Evolutionary conservation across 2,329 filamentous ascomycete genomes (phyloP), one percentile per base, ranked within the genome.

Genomic region (Paecilomyces sp.): DNA sequence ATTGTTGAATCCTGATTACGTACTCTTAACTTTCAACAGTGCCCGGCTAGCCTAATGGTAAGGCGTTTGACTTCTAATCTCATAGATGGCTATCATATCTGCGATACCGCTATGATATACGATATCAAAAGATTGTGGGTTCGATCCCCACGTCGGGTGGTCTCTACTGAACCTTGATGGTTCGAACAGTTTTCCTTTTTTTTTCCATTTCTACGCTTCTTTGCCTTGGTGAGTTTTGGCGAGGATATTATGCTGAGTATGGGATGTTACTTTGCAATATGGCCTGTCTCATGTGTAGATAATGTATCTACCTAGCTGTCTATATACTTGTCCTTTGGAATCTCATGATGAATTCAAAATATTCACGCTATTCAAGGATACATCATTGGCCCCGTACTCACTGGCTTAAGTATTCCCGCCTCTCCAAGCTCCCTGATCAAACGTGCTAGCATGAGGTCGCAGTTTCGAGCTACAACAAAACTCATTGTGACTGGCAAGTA

Each of bases 401-500:
- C 66, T 11, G 65, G 55, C 18, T 60, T 64, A 30, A 74, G 31
- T 25, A 73, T 66, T 0, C 70, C 70, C n/a, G 60, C 58, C 13
- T 63, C 59, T 11, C 64, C 63, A 28, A 72, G 52, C 7, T 66
- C 68, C n/a, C 65, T 55, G 5, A 72, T 63, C 36, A 74, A 58
- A 31, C 65, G 63, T 13, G 67, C 70, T 57, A 73, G 64, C 60
- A 73, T 66, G 15, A 68, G 58, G 60, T 75, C 73, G 57, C 70
- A 72, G 1, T 72, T 71, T 5, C 67, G 70, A 2, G 66, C 64
- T 24, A 67, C 68, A 1, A 71, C 56, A 30, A 74, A 60, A 59
- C 68, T 69, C 56, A 75, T 66, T 0, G 67, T 68, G 0, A 75
- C 72, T 3, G 73, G 73, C 53, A 74, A 63, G 50, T 66, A 68